Evolutionary conservation across 768 basidiomycete species (phyloP).

Genomic region (Lentinula sp.): DNA sequence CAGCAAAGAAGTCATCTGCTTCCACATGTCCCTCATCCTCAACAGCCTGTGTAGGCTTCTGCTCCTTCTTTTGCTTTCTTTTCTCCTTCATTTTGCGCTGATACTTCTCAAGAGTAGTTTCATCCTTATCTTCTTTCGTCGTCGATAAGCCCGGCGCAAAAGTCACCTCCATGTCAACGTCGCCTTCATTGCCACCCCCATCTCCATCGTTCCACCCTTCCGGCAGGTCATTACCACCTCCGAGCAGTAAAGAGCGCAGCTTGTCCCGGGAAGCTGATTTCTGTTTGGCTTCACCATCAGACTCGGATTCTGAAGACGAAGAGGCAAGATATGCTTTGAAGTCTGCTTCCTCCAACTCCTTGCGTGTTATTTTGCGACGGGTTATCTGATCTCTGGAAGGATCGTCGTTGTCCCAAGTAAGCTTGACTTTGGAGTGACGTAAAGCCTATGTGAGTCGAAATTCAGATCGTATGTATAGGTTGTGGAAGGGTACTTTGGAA

Average conservation of each 20-base stretch:
- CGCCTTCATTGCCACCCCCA: constrained; percentile 31
- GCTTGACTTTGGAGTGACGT: constrained; percentile 94
- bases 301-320: constrained; percentile 60
- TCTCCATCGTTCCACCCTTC: constrained; percentile 74
- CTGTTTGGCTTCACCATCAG: constrained; percentile 31
- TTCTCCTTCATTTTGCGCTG: constrained; percentile 88
- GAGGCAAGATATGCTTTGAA: constrained; percentile 77
- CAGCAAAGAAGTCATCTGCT: constrained; percentile 78
- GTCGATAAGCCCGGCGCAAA: constrained; percentile 81
- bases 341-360: constrained; percentile 89
- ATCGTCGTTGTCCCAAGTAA: constrained; percentile 99
- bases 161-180: constrained; percentile 91
- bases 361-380: constrained; percentile 67
- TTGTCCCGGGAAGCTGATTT: constrained; percentile 53
- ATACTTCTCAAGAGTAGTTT: constrained; percentile 88
- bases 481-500: background rate
- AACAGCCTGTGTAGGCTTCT: constrained; percentile 35
- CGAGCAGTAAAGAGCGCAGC: constrained; percentile 72
- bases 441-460: constrained; percentile 58
- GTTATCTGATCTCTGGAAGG: constrained; percentile 78
- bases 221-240: constrained; percentile 61
- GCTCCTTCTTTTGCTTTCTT: constrained; percentile 73
- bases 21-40: constrained; percentile 12
- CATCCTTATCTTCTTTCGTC: constrained; percentile 47
- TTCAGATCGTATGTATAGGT: background rate